Conservation (phyloP, 257 asterid species). For the Marsdenia floribunda region DNA sequence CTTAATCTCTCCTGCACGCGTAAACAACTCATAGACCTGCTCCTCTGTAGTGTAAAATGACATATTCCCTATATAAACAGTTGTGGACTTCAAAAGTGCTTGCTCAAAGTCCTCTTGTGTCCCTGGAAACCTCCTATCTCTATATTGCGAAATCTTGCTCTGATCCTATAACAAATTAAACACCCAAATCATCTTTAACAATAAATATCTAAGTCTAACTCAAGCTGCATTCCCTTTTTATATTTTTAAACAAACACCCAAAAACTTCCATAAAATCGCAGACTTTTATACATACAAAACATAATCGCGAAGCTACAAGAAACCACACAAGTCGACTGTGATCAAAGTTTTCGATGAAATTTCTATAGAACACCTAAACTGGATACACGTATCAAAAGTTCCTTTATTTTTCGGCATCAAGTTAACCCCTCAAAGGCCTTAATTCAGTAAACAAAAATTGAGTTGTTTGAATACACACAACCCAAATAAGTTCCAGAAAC, state of each 20-base stretch:
- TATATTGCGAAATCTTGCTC: slow-evolving; percentile 74
- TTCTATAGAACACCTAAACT: not conserved
- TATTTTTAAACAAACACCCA: not conserved
- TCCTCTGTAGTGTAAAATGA: slow-evolving; percentile 97
- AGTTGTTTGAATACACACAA: not conserved
- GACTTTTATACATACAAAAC: not conserved
- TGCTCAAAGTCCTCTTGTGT: slow-evolving; percentile 87
- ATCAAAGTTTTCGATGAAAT: not conserved
- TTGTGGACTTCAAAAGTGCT: slow-evolving; percentile 59
- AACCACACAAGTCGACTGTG: not conserved
- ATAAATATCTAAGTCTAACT: not conserved
- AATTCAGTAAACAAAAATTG: not conserved
- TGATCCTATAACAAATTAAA: slow-evolving; percentile 49
- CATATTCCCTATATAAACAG: slow-evolving; percentile 89
- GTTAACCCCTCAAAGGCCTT: not conserved
- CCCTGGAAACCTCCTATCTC: slow-evolving; percentile 93
- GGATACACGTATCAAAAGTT: not conserved
- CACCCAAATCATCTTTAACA: slow-evolving; percentile 2
- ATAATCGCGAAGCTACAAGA: not conserved
- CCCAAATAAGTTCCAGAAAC: not conserved
- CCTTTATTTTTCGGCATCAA: not conserved
- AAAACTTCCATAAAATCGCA: not conserved
- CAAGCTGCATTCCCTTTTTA: not conserved
- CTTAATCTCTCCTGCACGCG: slow-evolving; percentile 90
- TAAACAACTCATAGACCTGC: slow-evolving; percentile 88